Conservation (phyloP, 306 rosid species). For the Neltuma alba region DNA sequence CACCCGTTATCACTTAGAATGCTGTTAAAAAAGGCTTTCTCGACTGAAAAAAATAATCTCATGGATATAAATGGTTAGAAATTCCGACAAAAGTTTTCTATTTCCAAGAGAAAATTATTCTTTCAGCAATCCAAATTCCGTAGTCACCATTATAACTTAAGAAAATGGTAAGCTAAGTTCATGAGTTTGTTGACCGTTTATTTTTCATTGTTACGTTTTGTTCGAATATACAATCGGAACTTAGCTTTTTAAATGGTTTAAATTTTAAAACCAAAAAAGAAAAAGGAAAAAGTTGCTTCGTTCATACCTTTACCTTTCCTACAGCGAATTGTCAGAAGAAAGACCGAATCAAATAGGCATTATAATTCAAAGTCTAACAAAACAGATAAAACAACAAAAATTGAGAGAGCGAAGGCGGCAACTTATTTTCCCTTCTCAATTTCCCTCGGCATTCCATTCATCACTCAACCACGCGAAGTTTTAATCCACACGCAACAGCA, state of each 20-base stretch:
- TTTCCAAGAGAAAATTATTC: neutral
- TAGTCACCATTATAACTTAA: neutral
- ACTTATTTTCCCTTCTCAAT: neutral
- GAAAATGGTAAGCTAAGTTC: neutral
- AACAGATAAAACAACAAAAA: neutral
- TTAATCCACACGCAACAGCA: neutral
- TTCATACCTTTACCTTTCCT: slow-evolving; percentile 10
- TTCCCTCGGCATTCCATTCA: neutral
- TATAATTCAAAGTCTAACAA: neutral
- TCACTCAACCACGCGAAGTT: neutral
- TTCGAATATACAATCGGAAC: neutral
- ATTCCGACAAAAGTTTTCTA: neutral
- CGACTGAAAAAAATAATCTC: neutral
- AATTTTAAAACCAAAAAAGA: neutral
- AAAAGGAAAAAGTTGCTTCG: neutral
- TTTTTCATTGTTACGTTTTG: neutral
- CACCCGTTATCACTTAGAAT: neutral
- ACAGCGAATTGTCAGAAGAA: slow-evolving; percentile 5
- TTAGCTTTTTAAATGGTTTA: neutral
- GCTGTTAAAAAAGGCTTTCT: neutral
- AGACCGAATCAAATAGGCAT: slow-evolving; percentile 18
- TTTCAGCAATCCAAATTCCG: neutral
- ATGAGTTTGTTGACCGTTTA: neutral
- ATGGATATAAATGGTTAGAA: neutral
- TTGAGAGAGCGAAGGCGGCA: neutral